phyloP scores from a whole-genome alignment of 2,329 filamentous ascomycete species.

The Botryotinia narcissicola region DNA sequence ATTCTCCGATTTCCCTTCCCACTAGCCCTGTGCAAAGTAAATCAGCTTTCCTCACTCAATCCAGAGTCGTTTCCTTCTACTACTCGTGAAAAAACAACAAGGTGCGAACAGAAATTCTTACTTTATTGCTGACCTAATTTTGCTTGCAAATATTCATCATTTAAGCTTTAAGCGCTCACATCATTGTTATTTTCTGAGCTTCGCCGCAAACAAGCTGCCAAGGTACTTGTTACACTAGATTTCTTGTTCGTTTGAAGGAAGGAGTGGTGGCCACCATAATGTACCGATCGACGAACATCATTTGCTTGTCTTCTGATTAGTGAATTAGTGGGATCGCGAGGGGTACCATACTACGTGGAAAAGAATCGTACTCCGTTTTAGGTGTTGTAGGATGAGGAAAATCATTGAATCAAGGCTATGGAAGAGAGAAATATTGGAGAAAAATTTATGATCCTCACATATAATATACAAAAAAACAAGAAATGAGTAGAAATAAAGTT shows the following conservation, averaged over 20 bases:
- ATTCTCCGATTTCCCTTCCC: not conserved
- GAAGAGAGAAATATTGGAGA: not conserved
- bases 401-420: not conserved
- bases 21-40: not conserved
- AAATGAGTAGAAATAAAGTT: not conserved
- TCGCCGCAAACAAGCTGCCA: not conserved
- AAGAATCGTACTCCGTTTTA: not conserved
- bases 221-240: not conserved
- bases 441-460: not conserved
- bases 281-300: not conserved
- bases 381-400: not conserved
- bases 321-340: not conserved
- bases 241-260: not conserved
- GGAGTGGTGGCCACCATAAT: not conserved
- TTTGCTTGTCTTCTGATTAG: not conserved
- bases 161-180: not conserved
- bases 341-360: not conserved
- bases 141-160: not conserved
- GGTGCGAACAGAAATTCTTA: not conserved
- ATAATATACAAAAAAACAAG: not conserved
- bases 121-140: not conserved
- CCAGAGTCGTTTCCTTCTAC: not conserved
- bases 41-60: not conserved
- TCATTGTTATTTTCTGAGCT: not conserved
- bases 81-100: not conserved